Base-by-base conservation (phyloP, 2,329 filamentous ascomycete species). In the Sporothrix sp. region DNA sequence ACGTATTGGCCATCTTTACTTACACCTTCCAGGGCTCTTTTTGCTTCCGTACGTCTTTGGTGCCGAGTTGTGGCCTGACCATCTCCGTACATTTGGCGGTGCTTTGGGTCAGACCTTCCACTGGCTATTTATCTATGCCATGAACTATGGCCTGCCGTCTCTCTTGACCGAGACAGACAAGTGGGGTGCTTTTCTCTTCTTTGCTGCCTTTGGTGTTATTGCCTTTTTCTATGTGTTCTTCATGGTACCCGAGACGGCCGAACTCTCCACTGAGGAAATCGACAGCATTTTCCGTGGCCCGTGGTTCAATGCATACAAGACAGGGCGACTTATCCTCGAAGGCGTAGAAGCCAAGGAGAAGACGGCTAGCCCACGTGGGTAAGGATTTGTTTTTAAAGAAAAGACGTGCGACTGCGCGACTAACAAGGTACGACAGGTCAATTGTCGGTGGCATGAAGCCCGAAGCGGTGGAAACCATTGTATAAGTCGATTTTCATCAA, bases 31-130 rank as follows among this genome's bases (percentile, higher is more conserved):
- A 48, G 45, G 53, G 16, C 52, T 65, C 0, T 48, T 68, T 1
- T 62, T 66, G 27, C 63, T 73, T 1, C 70, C 70, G 0, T 73
- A 71, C 46, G 62, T 73, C 5, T 71, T 73, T 48, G 67, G 66
- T 4, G 64, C 63, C 1, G 70, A 73, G 50, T 58, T 72, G 0
- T 74, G 68, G 62, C 70, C 71, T 1, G 71, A 71, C 52, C 63
- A 64, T 3, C 66, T 73, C 45, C 66, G 70, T 0, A 70, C 69
- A 0, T 68, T 72, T 54, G 68, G 70, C 25, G 61, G 61, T n/a
- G 66, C 69, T 2, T 53, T 71, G 4, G 54, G 61, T 1, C 50
- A 52, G 25, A 27, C 23, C 25, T 68, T 70, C 51, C 68, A 70
- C 57, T 70, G 68, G 70, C 59, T 67, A 1, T 69, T 70, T 50